Base-by-base conservation (phyloP, 306 rosid genomes). In the Sphenostylis stenocarpa region DNA sequence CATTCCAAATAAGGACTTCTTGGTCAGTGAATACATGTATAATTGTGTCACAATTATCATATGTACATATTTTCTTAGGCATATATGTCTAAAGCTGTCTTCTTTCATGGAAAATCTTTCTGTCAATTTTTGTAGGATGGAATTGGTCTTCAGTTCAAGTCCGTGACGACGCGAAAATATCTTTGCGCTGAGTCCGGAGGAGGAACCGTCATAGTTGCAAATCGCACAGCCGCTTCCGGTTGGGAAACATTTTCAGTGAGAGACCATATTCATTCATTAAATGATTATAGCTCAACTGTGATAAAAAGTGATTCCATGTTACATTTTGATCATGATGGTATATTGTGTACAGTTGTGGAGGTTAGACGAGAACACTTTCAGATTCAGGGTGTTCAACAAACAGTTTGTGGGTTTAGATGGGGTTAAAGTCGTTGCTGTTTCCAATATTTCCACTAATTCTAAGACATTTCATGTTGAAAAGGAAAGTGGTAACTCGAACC, bases 211-310 rank as follows among this genome's bases (percentile, higher is more conserved):
- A 65, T 90, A 12, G 97, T 89, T 53, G 94, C 93, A n/a, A 89
- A 93, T 58, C 86, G 96, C 56, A 70, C 88, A 2, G 11, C 81
- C 12, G 87, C 93, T 80, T 87, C 94, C 0, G 77, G 85, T 57
- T 93, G 96, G 97, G 96, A 93, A 87, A 89, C 86, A 52, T 93
- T 89, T 62, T 72, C 5, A 39, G 92, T 90, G 51, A 67, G 86
- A 13, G 13, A 68, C 1, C 36, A 7, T 61, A 16, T 21, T 39
- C 52, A 26, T n/a, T 44, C 1, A 8, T n/a, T 11, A 6, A 44
- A 2, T 21, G 33, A 55, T 19, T 34, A 57, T 43, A 20, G 11
- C 10, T 15, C 3, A 63, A 47, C 36, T 81, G 23, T 4, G 17
- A 65, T 23, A 51, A 63, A 20, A 67, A 12, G 23, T 67, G 51